Evolutionary conservation across 345 rosid species (phyloP), one percentile per base, ranked within the genome.

Genomic region (Salix dunnii): DNA sequence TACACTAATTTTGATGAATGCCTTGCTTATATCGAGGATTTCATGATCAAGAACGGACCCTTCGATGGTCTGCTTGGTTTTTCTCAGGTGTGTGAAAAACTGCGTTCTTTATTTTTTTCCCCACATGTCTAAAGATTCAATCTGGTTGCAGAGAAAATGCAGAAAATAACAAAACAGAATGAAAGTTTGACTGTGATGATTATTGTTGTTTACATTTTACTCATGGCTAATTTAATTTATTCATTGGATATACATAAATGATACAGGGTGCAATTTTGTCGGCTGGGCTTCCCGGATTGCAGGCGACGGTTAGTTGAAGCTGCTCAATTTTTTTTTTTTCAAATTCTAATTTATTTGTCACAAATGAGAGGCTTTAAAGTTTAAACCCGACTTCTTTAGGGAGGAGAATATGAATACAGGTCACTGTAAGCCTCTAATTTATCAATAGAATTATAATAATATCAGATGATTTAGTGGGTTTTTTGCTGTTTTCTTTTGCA

Each of bases 41-140:
- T 68, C 42, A 87, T 91, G 87, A 82, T 89, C 69, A 78, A 90
- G 77, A 84, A 91, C 63, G 95, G 97, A 64, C 97, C 97, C 1
- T 90, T 92, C 55, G 94, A 94, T 79, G 98, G 97, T 68, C 91
- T 91, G 68, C 83, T 92, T 43, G 95, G 98, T 36, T 94, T 94
- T 77, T 94, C 98, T 0, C 98, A 91, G 94, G 97, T 90, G 10
- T 31, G 73, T 27, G 9, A 48, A 2, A 14, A 28, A 6, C 38
- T 20, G 17, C 53, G 0, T 31, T 46, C 42, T 8, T 12, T 17
- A n/a, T 36, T n/a, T 3, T 14, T 17, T 1, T 6, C 25, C 1
- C 31, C 5, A n/a, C 30, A 28, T 55, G 18, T 6, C 5, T 42
- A 42, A 6, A 18, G 62, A 55, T 58, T 58, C 62, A 21, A 21